Evolutionary conservation across 2,329 filamentous ascomycete species (phyloP).

Genomic region (Colletotrichum magnum): DNA sequence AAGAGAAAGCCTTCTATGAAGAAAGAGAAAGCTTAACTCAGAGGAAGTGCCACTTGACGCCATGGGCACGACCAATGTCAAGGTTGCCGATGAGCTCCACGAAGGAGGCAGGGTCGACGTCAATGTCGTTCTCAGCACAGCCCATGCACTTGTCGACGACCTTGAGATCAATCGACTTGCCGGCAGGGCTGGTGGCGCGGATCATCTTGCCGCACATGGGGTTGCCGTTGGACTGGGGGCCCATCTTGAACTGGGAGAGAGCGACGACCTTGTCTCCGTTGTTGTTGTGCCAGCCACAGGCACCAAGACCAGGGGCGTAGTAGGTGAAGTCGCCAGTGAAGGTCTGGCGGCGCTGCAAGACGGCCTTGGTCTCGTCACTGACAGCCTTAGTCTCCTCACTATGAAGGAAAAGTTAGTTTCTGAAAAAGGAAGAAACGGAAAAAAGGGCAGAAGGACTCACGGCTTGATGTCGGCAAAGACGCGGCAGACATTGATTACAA

Average conservation of each 20-base stretch:
- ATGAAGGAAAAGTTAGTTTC: neutral
- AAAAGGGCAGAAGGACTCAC: neutral
- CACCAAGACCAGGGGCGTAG: constrained; percentile 32
- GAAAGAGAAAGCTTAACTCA: neutral
- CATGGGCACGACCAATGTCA: constrained; percentile 14
- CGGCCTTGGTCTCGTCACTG: neutral
- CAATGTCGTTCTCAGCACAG: constrained; percentile 19
- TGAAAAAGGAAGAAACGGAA: neutral
- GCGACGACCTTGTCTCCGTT: constrained; percentile 29
- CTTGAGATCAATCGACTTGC: constrained; percentile 10
- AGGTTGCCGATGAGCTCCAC: constrained; percentile 18
- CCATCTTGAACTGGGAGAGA: constrained; percentile 39
- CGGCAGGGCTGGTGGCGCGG: constrained; percentile 2
- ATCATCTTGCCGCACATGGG: constrained; percentile 26
- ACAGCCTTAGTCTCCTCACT: neutral
- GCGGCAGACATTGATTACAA: constrained; percentile 22
- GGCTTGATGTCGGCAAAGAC: constrained; percentile 14
- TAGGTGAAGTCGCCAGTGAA: constrained; percentile 34
- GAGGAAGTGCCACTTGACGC: constrained; percentile 17
- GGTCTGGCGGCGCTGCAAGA: constrained; percentile 19
- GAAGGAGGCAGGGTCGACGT: constrained; percentile 35
- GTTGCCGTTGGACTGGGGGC: constrained; percentile 35
- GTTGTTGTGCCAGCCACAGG: constrained; percentile 27
- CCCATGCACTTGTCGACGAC: constrained; percentile 40
- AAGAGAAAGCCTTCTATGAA: neutral